Evolutionary conservation across 1,139 yeast species (phyloP), one percentile per base, ranked within the genome.

Genomic region (Zhuliangozyma parablackwelliae): DNA sequence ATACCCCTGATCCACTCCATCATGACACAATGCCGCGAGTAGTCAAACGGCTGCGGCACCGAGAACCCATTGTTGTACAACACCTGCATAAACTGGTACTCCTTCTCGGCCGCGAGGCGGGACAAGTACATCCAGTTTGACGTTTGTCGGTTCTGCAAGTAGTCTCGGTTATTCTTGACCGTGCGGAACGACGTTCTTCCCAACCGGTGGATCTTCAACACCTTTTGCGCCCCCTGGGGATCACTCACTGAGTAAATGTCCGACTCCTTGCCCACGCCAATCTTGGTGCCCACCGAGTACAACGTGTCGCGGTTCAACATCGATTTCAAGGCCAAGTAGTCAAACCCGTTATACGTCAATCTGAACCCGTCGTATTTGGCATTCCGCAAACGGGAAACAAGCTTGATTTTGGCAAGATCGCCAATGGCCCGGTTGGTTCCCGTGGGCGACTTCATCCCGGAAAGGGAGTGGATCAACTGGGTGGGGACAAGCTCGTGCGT

Each of bases 231-330:
- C 1, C 95, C 95, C 21, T 72, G 56, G 9, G 73, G 65, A 51
- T 85, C 92, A 41, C 85, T 81, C 1, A 86, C 90, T n/a, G 92
- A 75, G 57, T 83, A 89, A 51, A 92, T 90, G 63, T 92, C 98
- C 4, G 97, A 88, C 59, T 92, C 98, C 57, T 92, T 92, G 53
- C 98, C 98, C 35, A 94, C 96, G 40, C 98, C 98, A 50, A 92
- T 89, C 21, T 85, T 87, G 31, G 82, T 74, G 12, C 96, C 97
- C 10, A 92, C 78, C 2, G 94, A 83, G 50, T 82, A 81, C 8
- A 92, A 59, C 0, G 88, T 72, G 34, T 82, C 79, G 48, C 90
- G 72, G 52, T 82, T 85, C 49, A 80, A 63, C 79, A 92, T 78
- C 5, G 95, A 75, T 56, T 83, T 87, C 47, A 92, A 69, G 0